These are phyloP conservation scores for Jacaranda mimosifolia DNA, from an alignment of 257 asterid genomes.

Conservation along the genomic window DNA sequence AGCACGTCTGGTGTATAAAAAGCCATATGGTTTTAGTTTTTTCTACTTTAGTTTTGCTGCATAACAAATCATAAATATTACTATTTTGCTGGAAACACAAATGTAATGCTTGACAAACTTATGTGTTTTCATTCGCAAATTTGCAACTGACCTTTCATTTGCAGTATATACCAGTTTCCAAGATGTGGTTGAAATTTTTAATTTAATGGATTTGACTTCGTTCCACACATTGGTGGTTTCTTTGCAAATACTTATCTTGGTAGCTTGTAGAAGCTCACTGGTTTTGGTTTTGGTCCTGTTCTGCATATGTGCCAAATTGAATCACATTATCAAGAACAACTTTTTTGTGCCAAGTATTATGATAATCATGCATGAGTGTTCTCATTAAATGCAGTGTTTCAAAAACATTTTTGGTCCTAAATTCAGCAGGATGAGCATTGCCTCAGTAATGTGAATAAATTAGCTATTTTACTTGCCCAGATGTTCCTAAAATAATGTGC, in stretches of 20 bases:
- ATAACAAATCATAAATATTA: neutral
- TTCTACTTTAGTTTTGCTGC: neutral
- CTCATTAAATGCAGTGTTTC: neutral
- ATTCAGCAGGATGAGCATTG: neutral
- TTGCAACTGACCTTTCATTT: neutral
- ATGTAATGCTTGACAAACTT: neutral
- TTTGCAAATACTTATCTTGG: neutral
- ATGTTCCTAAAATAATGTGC: neutral
- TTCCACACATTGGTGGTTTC: constrained; percentile 7
- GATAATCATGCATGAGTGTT: neutral
- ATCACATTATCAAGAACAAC: neutral
- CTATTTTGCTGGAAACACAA: neutral
- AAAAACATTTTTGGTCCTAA: neutral
- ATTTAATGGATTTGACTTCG: neutral
- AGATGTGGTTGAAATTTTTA: neutral
- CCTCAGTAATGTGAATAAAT: neutral
- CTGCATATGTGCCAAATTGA: neutral
- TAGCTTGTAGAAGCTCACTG: neutral
- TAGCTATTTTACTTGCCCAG: neutral
- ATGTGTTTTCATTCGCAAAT: neutral
- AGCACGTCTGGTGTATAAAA: neutral
- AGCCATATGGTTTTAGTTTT: neutral
- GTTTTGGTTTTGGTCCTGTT: neutral
- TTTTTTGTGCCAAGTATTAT: neutral
- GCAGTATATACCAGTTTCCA: neutral